A percentile compares a stretch with the other conserved stretches of the same genome.
These are phyloP conservation scores for Aspergillus carlsbadensis DNA, from an alignment of 495 filamentous ascomycete genomes.

Conservation along the genomic window DNA sequence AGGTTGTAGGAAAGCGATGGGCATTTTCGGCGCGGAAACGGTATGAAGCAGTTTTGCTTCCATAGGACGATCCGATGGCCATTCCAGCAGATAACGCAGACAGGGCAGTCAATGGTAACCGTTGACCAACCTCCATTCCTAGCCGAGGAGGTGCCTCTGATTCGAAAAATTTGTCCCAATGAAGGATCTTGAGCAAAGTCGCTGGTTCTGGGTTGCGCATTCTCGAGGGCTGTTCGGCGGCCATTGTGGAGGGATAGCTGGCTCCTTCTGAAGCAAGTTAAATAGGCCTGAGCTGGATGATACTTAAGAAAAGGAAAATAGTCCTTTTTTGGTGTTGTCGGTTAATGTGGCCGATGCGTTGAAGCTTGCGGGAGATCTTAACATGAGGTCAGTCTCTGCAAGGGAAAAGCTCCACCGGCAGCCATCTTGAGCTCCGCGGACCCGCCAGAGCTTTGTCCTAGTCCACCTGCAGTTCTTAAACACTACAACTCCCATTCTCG, in stretches of 20 bases:
- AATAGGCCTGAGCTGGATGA: no score
- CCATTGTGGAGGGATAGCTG: conserved; percentile 23
- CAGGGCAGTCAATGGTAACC: conserved; percentile 60
- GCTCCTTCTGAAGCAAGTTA: background rate
- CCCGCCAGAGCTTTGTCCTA: conserved; percentile 18
- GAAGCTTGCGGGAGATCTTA: background rate
- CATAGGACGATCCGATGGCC: conserved; percentile 68
- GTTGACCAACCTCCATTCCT: conserved; percentile 58
- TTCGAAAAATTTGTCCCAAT: conserved; percentile 46
- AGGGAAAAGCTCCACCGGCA: conserved; percentile 8
- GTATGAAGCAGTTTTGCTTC: conserved; percentile 68
- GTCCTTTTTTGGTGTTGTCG: background rate
- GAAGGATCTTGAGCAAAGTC: conserved; percentile 28
- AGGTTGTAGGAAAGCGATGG: conserved; percentile 79
- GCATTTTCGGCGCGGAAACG: conserved; percentile 94
- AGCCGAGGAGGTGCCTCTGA: conserved; percentile 55
- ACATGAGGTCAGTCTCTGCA: background rate
- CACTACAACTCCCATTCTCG: background rate
- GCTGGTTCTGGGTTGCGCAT: conserved; percentile 19
- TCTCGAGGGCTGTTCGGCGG: conserved; percentile 19
- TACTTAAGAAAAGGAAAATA: background rate
- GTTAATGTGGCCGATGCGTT: background rate
- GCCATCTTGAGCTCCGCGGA: conserved; percentile 10
- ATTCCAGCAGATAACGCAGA: conserved; percentile 65
- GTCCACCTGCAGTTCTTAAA: background rate